A percentile compares a stretch with the other conserved stretches of the same genome.
Evolutionary conservation across 345 rosid species (phyloP).

Genomic region (Aquilaria yunnanensis): DNA sequence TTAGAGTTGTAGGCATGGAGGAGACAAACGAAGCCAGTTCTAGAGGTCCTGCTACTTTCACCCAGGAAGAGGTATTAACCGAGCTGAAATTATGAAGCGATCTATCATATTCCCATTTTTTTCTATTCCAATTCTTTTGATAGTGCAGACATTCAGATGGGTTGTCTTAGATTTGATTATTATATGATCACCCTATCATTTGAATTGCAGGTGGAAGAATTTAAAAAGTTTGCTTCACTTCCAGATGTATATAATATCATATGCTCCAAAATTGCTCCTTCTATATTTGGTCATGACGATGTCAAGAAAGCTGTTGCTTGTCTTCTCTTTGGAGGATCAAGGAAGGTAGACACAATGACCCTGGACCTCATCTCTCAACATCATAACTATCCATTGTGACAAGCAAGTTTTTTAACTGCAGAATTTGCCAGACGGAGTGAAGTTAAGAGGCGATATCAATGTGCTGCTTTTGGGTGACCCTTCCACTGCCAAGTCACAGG

Average conservation of each 20-base stretch:
- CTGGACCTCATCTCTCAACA: slow-evolving; percentile 7
- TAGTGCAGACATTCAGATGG: background rate
- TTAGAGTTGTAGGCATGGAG: slow-evolving; percentile 87
- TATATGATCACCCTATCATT: background rate
- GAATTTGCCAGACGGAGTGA: slow-evolving; percentile 90
- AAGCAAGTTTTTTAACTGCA: slow-evolving; percentile 21
- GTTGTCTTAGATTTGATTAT: no score
- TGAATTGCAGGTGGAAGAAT: slow-evolving; percentile 68
- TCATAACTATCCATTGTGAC: slow-evolving; percentile 3
- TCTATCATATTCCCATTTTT: no score
- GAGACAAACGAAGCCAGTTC: slow-evolving; percentile 73
- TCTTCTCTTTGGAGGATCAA: slow-evolving; percentile 94
- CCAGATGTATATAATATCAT: slow-evolving; percentile 48
- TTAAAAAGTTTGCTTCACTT: slow-evolving; percentile 69
- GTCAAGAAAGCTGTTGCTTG: slow-evolving; percentile 92
- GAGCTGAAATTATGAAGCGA: background rate
- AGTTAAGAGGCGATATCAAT: slow-evolving; percentile 91
- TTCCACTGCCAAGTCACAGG: slow-evolving; percentile 98
- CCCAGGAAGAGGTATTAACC: slow-evolving; percentile 66
- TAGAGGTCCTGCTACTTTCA: slow-evolving; percentile 69
- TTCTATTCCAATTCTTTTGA: slow-evolving; percentile 1
- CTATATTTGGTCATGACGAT: slow-evolving; percentile 87
- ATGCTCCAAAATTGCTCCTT: slow-evolving; percentile 87
- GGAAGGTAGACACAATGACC: slow-evolving; percentile 47
- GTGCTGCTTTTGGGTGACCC: slow-evolving; percentile 95